Base-by-base conservation (phyloP, 768 basidiomycete genomes). In the Hygrophorus russula region DNA sequence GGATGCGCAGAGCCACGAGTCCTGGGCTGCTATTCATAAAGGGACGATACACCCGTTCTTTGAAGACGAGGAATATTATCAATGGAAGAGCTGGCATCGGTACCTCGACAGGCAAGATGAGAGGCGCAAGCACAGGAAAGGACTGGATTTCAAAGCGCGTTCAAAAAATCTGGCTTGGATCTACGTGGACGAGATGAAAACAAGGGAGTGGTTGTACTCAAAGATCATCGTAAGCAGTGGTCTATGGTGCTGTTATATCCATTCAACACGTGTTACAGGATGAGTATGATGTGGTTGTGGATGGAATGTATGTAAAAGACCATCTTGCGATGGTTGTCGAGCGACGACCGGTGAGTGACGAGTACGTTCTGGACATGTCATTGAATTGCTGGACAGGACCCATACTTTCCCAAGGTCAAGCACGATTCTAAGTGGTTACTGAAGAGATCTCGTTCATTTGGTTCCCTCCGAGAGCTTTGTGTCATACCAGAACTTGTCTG, bases 1-100 rank as follows among this genome's bases (percentile, higher is more conserved):
- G 14, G 15, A 5, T 4, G 18, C 38, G 19, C 34, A 70, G 69
- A 69, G 68, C 42, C 63, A 60, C 44, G 64, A 68, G 50, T 69
- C 68, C 5, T 70, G 70, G 68, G 65, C 63, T 0, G 63, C 63
- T 6, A 55, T 69, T 19, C 68, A 64, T 48, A 56, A 56, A 42
- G 65, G 63, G 2, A 56, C 48, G 3, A 52, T 66, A 11, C 59
- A 67, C 44, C 66, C 69, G 0, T 59, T 55, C 42, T 59, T 59
- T 43, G 64, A 64, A 44, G 65, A 68, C 44, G 60, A 67, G 43
- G 65, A 66, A 39, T 71, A 64, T 39, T 56, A 57, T 31, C 59
- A 61, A 31, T 71, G 69, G 69, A 62, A 61, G 50, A 63, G 62
- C 41, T 71, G 69, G 69, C 69, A 69, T 46, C 54, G 56, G n/a